Base-by-base conservation (phyloP, 345 rosid genomes). In the Iberis pinnata region DNA sequence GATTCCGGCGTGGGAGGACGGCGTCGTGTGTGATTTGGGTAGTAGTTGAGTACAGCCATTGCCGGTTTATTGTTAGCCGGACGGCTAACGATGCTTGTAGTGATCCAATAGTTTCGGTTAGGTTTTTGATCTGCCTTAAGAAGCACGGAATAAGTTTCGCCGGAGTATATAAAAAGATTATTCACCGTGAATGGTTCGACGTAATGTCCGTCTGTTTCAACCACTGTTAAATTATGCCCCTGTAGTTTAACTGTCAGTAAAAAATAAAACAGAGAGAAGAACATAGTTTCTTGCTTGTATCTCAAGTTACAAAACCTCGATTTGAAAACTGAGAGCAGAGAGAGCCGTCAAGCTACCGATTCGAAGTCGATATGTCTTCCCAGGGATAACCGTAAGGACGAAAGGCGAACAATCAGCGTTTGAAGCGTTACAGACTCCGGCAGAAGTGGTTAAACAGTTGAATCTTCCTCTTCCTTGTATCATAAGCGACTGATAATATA, bases 161-260 rank as follows among this genome's bases (percentile, higher is more conserved):
- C n/a, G n/a, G n/a, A n/a, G 86, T 85, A 80, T 44, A 88, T 73
- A 62, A 74, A 88, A n/a, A 88, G 62, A 54, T 82, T 88, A 10
- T 72, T 71, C 6, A 78, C 85, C n/a, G 65, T 72, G 58, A 88
- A 80, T 17, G 97, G 95, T 46, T 80, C 71, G 0, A 88, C 83
- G 36, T 77, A 71, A 61, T 85, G 84, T 25, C 95, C 92, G 24
- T 85, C 95, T 1, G 87, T 73, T 64, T 82, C 88, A 4, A 85
- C 89, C n/a, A 88, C 88, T 0, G 97, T 85, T 75, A 88, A 58
- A 33, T 75, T 80, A 47, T 85, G 97, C 18, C 84, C 97, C 74
- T 78, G 63, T 17, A 3, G 13, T 8, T 49, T 13, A 8, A 13
- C 6, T 11, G 4, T 10, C 31, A 33, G 1, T 8, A 24, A 24